Base-by-base conservation (phyloP, 495 filamentous ascomycete species). In the Melanomma pulvis-pyrius region DNA sequence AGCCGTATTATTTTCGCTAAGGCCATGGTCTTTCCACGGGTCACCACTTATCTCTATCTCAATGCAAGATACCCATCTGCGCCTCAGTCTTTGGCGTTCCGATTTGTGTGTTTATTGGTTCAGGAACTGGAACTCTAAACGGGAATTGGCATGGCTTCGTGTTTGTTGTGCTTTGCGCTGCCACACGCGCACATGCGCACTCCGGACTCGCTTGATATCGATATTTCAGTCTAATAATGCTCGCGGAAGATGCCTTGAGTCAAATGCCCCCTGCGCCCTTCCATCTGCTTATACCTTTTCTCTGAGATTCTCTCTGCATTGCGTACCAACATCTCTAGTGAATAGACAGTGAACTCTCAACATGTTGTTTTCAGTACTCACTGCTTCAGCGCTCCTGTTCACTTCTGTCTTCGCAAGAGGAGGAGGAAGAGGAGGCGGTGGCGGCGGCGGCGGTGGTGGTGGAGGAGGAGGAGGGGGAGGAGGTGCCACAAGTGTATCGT, bases 401-500 rank as follows among this genome's bases (percentile, higher is more conserved):
- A 17, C 39, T 1, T 12, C 39, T 15, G 58, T 51, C 22, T 21
- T n/a, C 17, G 44, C 44, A 7, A 51, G 34, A 48, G 41, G 56
- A 7, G 56, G 56, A 21, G 41, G 56, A 13, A 22, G 24, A 25
- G 56, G 56, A 6, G 25, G 41, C 7, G 47, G 58, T 13, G 58
- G 58, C 5, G 58, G 58, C 28, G 58, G 58, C 25, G 58, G 46
- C 25, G 58, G 58, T 11, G 39, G 39, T 6, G 26, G 58, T 12
- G 58, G 47, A 30, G 47, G 58, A 8, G 21, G 47, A 4, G 29
- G 58, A 13, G 58, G 58, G 15, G 47, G 47, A 34, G 25, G 34
- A 47, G 41, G 36, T 4, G 26, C n/a, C 29, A 51, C 48, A 1
- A 51, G 8, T 8, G 48, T 59, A 1, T 1, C n/a, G 12, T 59